Evolutionary conservation across 2,329 filamentous ascomycete species (phyloP), one percentile per base, ranked within the genome.

Genomic region (Coniella vitis): DNA sequence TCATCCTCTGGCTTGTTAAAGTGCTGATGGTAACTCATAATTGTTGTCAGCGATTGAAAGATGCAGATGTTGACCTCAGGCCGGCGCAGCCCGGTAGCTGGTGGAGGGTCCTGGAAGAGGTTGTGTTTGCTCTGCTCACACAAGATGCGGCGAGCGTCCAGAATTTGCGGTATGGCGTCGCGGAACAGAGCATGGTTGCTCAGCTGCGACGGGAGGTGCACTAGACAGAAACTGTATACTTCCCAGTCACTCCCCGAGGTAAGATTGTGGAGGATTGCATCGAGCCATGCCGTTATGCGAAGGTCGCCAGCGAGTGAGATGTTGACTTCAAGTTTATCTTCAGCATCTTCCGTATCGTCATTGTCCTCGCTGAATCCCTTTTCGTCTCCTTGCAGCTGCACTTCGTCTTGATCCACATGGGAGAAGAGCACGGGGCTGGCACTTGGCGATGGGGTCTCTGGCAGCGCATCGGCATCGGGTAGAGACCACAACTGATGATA

Each of bases 51-150:
- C 29, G 84, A 83, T 58, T 96, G 86, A 58, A 93, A 91, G 34
- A 97, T 74, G 60, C 90, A 95, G 32, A 93, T 86, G 13, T 87
- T 88, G 44, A 96, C 85, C 64, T 97, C 90, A 1, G 86, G 86
- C 57, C 89, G 90, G 49, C 89, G 88, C 19, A 96, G 72, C 0
- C 89, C 86, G 5, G 86, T 85, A n/a, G 81, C 75, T 14, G 74
- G 70, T 4, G 90, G 90, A 9, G 93, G 90, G 53, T 95, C 90
- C 43, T 84, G 82, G 59, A 94, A 90, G 25, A 73, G 79, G 56
- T 86, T 85, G 38, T 78, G 79, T 55, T 86, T 84, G 52, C 97
- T 81, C 61, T 94, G 86, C 51, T 94, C 87, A 61, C 90, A 95
- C 3, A 96, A 65, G 8, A 88, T 72, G 51, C 77, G 81, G 53